These are phyloP conservation scores for Eimeria zaria DNA, from an alignment of 169 alveolate species.

Conservation along the genomic window DNA sequence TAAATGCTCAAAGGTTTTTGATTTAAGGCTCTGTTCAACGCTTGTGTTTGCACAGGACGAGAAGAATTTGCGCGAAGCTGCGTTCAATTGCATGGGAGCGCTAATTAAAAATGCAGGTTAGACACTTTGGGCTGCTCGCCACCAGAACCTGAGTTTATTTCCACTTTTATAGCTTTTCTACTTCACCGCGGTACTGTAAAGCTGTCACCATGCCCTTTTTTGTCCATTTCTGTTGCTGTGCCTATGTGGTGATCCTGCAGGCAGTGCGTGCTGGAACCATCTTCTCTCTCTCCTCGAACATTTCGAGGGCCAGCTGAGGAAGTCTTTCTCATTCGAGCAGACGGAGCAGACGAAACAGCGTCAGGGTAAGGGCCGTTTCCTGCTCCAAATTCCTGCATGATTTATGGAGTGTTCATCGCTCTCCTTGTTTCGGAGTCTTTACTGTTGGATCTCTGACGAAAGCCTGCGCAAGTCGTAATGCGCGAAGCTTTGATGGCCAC, in stretches of 20 bases:
- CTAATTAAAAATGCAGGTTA: slow-evolving; percentile 82
- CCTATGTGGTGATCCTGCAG: slow-evolving; percentile 20
- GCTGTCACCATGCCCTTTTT: neutral
- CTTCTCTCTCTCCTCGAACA: slow-evolving; percentile 74
- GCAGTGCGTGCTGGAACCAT: slow-evolving; percentile 73
- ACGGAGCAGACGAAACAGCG: slow-evolving; percentile 80
- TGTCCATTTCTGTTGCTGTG: neutral
- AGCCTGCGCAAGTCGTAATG: neutral
- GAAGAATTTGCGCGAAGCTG: slow-evolving; percentile 84
- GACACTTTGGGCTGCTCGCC: neutral
- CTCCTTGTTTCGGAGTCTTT: no score
- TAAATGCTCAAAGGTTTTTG: neutral
- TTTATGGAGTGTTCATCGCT: neutral
- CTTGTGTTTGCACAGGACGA: slow-evolving; percentile 69
- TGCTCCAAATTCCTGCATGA: neutral
- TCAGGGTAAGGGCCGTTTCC: slow-evolving; percentile 49
- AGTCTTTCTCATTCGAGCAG: slow-evolving; percentile 76
- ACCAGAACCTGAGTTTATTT: neutral
- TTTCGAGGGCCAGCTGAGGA: slow-evolving; percentile 74
- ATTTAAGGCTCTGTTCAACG: neutral
- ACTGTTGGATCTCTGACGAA: neutral
- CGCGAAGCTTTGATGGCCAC: neutral
- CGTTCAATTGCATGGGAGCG: slow-evolving; percentile 78
- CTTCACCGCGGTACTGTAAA: neutral
- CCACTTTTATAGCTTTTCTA: neutral